Base-by-base conservation (phyloP, 306 rosid genomes). In the Trifolium dubium region DNA sequence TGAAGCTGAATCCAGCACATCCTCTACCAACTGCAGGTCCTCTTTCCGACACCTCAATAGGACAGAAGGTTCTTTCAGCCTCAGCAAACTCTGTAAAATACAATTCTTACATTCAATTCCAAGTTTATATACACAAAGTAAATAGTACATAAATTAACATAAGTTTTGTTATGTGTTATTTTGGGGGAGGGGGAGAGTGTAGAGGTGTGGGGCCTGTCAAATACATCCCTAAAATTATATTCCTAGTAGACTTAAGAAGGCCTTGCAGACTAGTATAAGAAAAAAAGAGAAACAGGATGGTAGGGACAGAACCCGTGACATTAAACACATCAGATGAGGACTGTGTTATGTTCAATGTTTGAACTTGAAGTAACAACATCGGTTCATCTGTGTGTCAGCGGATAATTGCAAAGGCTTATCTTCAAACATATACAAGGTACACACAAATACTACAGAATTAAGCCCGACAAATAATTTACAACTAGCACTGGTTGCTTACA, bases 61-160 rank as follows among this genome's bases (percentile, higher is more conserved):
- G 70, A 94, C 91, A 71, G 99, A 86, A 69, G 99, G 93, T 88
- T 94, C 99, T 84, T 90, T 94, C 82, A 94, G 83, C 86, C 99
- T 88, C 28, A 94, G 88, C 85, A 94, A 88, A 79, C 86, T 81
- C 99, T 94, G 91, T 39, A 82, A 73, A 70, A 63, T 55, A 73
- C 47, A 87, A 43, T 69, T 56, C 40, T 47, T 69, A 54, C 11
- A 65, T 60, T 64, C 65, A 17, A 59, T 30, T 29, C 64, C 43
- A 69, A 39, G 65, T 60, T 60, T 60, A 60, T 41, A 60, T 31
- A 3, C 23, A 60, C 65, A 30, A 30, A 60, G 19, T 55, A 55
- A 55, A 31, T 31, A 11, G 40, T 31, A 31, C 41, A 30, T 60
- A 13, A 31, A 23, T 28, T 56, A 10, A 30, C 15, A 69, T 46